Conservation (phyloP, 1,284 basidiomycete genomes). For the Trametes versicolor region DNA sequence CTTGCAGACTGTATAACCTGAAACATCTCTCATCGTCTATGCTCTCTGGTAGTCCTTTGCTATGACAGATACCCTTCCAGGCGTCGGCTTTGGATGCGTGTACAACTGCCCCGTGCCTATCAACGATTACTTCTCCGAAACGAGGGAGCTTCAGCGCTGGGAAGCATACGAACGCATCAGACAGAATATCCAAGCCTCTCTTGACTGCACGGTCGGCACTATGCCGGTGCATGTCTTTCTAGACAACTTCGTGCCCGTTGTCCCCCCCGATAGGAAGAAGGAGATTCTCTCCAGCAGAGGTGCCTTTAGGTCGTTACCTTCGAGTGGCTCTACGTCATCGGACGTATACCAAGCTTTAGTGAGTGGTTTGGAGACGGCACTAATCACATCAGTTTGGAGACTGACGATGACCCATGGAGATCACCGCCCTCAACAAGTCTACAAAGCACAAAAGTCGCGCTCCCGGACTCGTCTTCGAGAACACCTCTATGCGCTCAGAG, state of each 20-base stretch:
- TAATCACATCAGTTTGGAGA: neutral
- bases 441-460: slow-evolving; percentile 18
- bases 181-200: neutral
- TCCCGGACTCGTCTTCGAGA: slow-evolving; percentile 23
- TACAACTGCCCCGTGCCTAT: slow-evolving; percentile 19
- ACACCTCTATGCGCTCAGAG: neutral
- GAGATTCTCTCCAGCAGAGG: neutral
- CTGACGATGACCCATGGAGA: too few relatives aligned
- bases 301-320: slow-evolving; percentile 3
- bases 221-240: neutral
- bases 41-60: too few relatives aligned
- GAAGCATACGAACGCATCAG: neutral
- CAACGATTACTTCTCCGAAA: neutral
- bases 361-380: neutral
- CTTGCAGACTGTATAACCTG: too few relatives aligned
- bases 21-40: too few relatives aligned
- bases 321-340: neutral
- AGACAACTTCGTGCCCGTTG: neutral
- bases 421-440: slow-evolving; percentile 8
- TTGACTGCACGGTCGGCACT: slow-evolving; percentile 1
- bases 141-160: neutral
- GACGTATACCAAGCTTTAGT: slow-evolving; percentile 15
- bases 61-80: too few relatives aligned
- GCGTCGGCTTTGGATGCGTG: neutral
- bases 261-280: neutral